These are phyloP conservation scores for Sphenostylis stenocarpa DNA, from an alignment of 306 rosid species.

Conservation along the genomic window DNA sequence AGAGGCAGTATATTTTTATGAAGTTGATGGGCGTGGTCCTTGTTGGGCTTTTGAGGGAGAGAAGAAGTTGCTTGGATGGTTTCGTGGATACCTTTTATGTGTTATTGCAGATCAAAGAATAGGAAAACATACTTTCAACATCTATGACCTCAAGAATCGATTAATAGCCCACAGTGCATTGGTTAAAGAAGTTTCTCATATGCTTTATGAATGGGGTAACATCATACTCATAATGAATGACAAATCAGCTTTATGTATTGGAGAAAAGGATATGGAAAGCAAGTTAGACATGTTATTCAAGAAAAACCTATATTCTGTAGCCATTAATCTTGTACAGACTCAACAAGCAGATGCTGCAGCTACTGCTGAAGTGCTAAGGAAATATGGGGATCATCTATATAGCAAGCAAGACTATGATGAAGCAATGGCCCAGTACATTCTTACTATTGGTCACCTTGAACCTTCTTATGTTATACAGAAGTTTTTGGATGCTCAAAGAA, in stretches of 20 bases:
- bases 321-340: slow-evolving; percentile 93
- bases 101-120: slow-evolving; percentile 93
- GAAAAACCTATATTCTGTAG: slow-evolving; percentile 90
- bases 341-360: slow-evolving; percentile 99
- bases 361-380: slow-evolving; percentile 94
- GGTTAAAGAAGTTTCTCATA: slow-evolving; percentile 86
- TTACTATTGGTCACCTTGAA: slow-evolving; percentile 96
- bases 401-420: slow-evolving; percentile 97
- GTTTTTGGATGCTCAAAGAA: slow-evolving; percentile 98
- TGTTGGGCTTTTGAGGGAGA: slow-evolving; percentile 99
- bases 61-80: slow-evolving; percentile 92
- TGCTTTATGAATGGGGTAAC: slow-evolving; percentile 99
- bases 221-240: slow-evolving; percentile 86
- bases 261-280: slow-evolving; percentile 99
- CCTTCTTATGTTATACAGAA: slow-evolving; percentile 97
- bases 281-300: slow-evolving; percentile 95
- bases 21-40: slow-evolving; percentile 99
- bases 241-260: slow-evolving; percentile 84
- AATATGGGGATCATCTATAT: slow-evolving; percentile 92
- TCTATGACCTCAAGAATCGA: slow-evolving; percentile 91
- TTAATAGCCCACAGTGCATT: slow-evolving; percentile 83
- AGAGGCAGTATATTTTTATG: slow-evolving; percentile 95
- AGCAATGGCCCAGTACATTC: slow-evolving; percentile 93
- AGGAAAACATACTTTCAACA: slow-evolving; percentile 74
- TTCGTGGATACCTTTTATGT: slow-evolving; percentile 94